Percentiles rank a stretch among this genome's conserved stretches.
phyloP scores from a whole-genome alignment of 1,139 yeast species.

The Nakaseomyces sp. region DNA sequence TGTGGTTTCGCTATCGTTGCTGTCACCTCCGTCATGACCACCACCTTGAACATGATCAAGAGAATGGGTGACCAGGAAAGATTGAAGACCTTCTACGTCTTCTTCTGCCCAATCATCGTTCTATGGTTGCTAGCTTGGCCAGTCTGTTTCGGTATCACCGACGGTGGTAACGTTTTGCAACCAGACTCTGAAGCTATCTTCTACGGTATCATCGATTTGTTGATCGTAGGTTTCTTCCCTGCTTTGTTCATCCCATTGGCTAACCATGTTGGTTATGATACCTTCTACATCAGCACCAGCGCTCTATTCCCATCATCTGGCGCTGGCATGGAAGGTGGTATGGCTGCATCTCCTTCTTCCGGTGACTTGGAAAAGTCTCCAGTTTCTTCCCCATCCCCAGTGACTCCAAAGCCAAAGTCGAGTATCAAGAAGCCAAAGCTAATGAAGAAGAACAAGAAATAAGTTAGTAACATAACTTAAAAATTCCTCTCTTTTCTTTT shows the following conservation, averaged over 20 bases:
- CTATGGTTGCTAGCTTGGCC: conserved; percentile 45
- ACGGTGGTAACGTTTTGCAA: conserved; percentile 57
- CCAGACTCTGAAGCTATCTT: conserved; percentile 58
- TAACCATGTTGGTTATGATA: conserved; percentile 20
- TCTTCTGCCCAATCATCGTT: conserved; percentile 32
- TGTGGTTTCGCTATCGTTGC: conserved; percentile 25
- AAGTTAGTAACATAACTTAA: neutral
- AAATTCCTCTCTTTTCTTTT: too few species aligned
- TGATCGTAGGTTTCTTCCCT: conserved; percentile 34
- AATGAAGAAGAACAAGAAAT: conserved; percentile 7
- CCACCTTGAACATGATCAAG: conserved; percentile 21
- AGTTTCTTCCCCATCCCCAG: conserved; percentile 17
- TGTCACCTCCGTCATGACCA: conserved; percentile 22
- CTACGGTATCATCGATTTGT: conserved; percentile 51
- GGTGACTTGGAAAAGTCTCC: conserved; percentile 23
- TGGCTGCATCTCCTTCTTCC: conserved; percentile 7
- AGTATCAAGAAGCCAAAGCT: conserved; percentile 8
- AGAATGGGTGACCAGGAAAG: conserved; percentile 19
- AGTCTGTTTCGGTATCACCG: conserved; percentile 51
- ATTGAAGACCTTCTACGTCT: conserved; percentile 15
- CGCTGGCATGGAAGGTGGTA: conserved; percentile 10
- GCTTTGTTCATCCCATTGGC: conserved; percentile 20
- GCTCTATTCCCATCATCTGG: conserved; percentile 9
- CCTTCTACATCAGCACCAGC: conserved; percentile 5
- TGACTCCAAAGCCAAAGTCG: conserved; percentile 5